Conservation (phyloP, 2,329 filamentous ascomycete genomes). For the Fonsecaea multimorphosa region DNA sequence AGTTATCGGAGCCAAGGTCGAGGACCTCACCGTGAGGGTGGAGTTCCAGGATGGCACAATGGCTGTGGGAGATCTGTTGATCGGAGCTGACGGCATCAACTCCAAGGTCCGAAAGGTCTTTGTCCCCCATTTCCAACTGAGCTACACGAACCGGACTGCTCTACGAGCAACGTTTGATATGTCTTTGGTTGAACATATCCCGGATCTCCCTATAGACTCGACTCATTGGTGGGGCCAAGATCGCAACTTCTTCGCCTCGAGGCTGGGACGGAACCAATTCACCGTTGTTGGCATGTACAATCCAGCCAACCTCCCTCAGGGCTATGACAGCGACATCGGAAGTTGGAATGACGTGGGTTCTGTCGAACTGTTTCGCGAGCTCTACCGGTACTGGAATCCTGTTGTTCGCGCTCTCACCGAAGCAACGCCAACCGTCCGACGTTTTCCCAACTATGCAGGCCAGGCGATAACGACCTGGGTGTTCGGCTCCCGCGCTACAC, state of each 20-base stretch:
- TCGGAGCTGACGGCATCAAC: slow-evolving; percentile 62
- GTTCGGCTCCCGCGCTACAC: slow-evolving; percentile 43
- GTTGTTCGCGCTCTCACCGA: slow-evolving; percentile 50
- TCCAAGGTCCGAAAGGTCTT: slow-evolving; percentile 52
- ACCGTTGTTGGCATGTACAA: slow-evolving; percentile 51
- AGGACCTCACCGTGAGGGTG: slow-evolving; percentile 45
- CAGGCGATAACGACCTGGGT: slow-evolving; percentile 52
- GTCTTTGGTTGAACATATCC: slow-evolving; percentile 49
- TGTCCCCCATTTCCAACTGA: slow-evolving; percentile 49
- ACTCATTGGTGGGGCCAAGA: slow-evolving; percentile 54
- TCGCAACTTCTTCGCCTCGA: slow-evolving; percentile 53
- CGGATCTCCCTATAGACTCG: slow-evolving; percentile 51
- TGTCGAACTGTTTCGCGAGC: slow-evolving; percentile 46
- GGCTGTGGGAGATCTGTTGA: slow-evolving; percentile 54
- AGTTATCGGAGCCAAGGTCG: slow-evolving; percentile 46
- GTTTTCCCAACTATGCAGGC: slow-evolving; percentile 55
- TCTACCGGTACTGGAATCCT: slow-evolving; percentile 54
- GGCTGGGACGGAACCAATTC: slow-evolving; percentile 51
- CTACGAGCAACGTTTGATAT: slow-evolving; percentile 55
- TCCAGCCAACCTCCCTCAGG: slow-evolving; percentile 41
- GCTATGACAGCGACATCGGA: slow-evolving; percentile 42
- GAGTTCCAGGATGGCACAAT: slow-evolving; percentile 57
- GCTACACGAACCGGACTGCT: slow-evolving; percentile 54
- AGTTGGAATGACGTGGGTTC: slow-evolving; percentile 51
- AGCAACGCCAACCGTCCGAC: slow-evolving; percentile 48